A percentile compares a stretch with the other conserved stretches of the same genome.
Evolutionary conservation across 345 rosid genomes (phyloP).

Genomic region (Brassica rapa): DNA sequence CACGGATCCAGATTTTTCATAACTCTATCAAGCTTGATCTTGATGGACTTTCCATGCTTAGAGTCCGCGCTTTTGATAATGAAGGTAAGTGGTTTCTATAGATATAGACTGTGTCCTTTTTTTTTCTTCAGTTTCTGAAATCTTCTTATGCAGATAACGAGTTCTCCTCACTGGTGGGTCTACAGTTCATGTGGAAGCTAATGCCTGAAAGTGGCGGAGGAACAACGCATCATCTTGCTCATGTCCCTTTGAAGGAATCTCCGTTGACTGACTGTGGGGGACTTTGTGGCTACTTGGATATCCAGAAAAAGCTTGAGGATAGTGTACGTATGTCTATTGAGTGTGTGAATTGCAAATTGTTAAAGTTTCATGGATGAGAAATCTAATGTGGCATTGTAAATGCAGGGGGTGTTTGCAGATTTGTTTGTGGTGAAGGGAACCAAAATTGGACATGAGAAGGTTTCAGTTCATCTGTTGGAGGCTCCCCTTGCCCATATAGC

Average conservation of each 20-base stretch:
- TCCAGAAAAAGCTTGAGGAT: conserved; percentile 82
- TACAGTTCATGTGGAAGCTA: conserved; percentile 87
- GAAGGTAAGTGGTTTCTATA: conserved; percentile 53
- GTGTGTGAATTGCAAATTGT: conserved; percentile 9
- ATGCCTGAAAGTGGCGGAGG: conserved; percentile 61
- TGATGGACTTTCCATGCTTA: conserved; percentile 93
- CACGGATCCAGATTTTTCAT: conserved; percentile 90
- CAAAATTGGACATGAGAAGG: conserved; percentile 83
- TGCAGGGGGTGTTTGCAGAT: conserved; percentile 92
- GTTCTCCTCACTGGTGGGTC: conserved; percentile 90
- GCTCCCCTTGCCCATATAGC: conserved; percentile 59
- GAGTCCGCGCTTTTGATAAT: conserved; percentile 82
- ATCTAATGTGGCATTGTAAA: conserved; percentile 7
- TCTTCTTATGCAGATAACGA: conserved; percentile 63
- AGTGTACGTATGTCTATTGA: conserved; percentile 49
- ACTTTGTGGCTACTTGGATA: conserved; percentile 78
- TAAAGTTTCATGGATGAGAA: conserved; percentile 21
- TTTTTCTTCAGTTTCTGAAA: conserved; percentile 3
- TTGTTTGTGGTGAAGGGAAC: conserved; percentile 80
- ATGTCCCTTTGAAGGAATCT: conserved; percentile 91
- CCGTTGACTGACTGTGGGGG: conserved; percentile 94
- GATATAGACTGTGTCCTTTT: background rate
- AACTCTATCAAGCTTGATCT: conserved; percentile 88
- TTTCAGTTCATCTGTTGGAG: conserved; percentile 80
- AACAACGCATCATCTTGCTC: conserved; percentile 73